Conservation (phyloP, 2,329 filamentous ascomycete genomes). For the Xylaria sp. region DNA sequence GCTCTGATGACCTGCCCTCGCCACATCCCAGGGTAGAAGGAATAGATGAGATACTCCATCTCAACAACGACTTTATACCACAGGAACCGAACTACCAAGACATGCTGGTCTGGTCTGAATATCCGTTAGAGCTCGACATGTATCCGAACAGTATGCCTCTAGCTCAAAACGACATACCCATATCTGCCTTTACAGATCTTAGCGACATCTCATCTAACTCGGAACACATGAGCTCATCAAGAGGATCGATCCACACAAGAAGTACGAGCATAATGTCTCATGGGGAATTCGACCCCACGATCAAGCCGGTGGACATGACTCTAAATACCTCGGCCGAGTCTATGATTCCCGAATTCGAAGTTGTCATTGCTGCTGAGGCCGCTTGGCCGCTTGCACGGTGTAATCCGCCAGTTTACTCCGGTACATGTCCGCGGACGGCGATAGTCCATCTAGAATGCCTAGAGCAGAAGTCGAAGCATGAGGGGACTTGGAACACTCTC, state of each 20-base stretch:
- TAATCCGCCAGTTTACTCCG: conserved; percentile 49
- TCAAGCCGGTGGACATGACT: conserved; percentile 38
- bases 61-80: conserved; percentile 40
- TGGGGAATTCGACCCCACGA: conserved; percentile 40
- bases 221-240: conserved; percentile 47
- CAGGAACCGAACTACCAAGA: conserved; percentile 47
- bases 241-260: conserved; percentile 49
- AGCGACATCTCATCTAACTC: conserved; percentile 47
- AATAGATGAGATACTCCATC: conserved; percentile 48
- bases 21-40: conserved; percentile 41
- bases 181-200: conserved; percentile 43
- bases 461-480: conserved; percentile 52
- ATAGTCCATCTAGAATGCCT: conserved; percentile 55
- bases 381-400: conserved; percentile 57
- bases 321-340: conserved; percentile 33
- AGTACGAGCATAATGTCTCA: conserved; percentile 52
- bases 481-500: conserved; percentile 49
- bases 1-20: conserved; percentile 41
- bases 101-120: conserved; percentile 48
- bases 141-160: conserved; percentile 41
- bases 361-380: conserved; percentile 50
- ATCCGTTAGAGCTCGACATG: conserved; percentile 47
- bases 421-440: conserved; percentile 51
- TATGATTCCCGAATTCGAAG: conserved; percentile 49
- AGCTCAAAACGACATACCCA: conserved; percentile 38